A percentile compares a stretch with the other conserved stretches of the same genome.
Evolutionary conservation across 1,284 basidiomycete genomes (phyloP).

Genomic region (Cutaneotrichosporon cavernicola): DNA sequence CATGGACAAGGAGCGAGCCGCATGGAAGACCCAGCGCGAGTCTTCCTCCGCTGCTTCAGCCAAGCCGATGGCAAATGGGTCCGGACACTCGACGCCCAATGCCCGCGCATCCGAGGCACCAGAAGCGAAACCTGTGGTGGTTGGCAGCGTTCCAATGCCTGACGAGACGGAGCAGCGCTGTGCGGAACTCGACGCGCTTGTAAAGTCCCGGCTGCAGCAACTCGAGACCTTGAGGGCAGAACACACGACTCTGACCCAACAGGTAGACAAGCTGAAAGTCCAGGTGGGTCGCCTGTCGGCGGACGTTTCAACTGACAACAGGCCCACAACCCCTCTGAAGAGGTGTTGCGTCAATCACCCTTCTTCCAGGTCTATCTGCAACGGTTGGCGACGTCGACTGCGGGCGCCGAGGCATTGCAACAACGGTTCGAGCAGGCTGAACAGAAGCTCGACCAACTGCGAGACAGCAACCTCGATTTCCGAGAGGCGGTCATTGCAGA

Average conservation of each 20-base stretch:
- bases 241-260: constrained; percentile 35
- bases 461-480: constrained; percentile 43
- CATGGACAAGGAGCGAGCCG: constrained; percentile 57
- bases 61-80: constrained; percentile 59
- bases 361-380: constrained; percentile 50
- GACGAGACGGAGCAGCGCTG: constrained; percentile 29
- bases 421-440: constrained; percentile 36
- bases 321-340: constrained; percentile 42
- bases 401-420: constrained; percentile 39
- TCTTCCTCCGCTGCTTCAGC: constrained; percentile 25
- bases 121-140: constrained; percentile 1
- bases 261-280: constrained; percentile 39
- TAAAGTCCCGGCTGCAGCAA: constrained; percentile 35
- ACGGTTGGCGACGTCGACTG: constrained; percentile 36
- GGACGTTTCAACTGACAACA: constrained; percentile 19
- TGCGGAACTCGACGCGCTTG: constrained; percentile 40
- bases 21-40: constrained; percentile 46
- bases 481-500: constrained; percentile 41
- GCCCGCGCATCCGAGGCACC: constrained; percentile 22
- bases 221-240: constrained; percentile 35
- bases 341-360: constrained; percentile 39
- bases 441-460: constrained; percentile 39
- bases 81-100: constrained; percentile 58
- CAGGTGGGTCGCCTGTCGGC: constrained; percentile 24
- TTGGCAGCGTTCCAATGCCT: constrained; percentile 2